Percentiles rank a stretch among this genome's conserved stretches.
Conservation (phyloP, 192 early-diverging fungal species). For the Phlyctochytrium bullatum region DNA sequence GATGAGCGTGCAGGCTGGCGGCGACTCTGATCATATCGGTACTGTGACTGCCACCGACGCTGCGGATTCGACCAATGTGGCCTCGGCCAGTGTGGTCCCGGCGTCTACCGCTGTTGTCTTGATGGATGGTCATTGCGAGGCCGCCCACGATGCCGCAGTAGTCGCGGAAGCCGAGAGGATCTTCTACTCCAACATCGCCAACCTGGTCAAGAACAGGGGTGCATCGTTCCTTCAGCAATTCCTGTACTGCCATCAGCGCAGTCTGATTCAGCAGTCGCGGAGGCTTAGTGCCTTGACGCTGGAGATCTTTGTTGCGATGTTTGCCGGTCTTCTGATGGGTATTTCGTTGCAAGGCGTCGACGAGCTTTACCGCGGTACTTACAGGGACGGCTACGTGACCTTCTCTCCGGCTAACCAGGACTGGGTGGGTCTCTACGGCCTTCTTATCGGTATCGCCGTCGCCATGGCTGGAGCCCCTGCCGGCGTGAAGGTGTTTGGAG, state of each 20-base stretch:
- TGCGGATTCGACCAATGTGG: neutral
- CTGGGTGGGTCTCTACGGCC: constrained; percentile 33
- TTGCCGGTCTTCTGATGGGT: constrained; percentile 44
- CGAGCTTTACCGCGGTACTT: constrained; percentile 44
- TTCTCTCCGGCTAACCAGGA: constrained; percentile 41
- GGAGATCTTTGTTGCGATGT: constrained; percentile 45
- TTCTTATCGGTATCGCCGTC: constrained; percentile 36
- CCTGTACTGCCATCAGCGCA: constrained; percentile 34
- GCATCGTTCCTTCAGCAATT: constrained; percentile 34
- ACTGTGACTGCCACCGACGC: neutral
- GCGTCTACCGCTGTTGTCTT: neutral
- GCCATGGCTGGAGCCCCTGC: constrained; percentile 44
- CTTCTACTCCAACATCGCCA: constrained; percentile 26
- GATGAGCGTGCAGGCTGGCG: no score
- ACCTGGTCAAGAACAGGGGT: constrained; percentile 34
- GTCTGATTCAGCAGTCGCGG: constrained; percentile 40
- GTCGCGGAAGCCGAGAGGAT: constrained; percentile 7
- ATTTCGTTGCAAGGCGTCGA: constrained; percentile 29
- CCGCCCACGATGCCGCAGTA: neutral
- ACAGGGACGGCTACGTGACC: constrained; percentile 34
- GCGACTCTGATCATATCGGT: neutral
- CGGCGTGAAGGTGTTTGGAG: constrained; percentile 48
- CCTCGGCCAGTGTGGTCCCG: neutral
- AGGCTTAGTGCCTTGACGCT: constrained; percentile 26
- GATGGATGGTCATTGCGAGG: neutral